Base-by-base conservation (phyloP, 73 alveolate genomes). In the Stentor coeruleus region DNA sequence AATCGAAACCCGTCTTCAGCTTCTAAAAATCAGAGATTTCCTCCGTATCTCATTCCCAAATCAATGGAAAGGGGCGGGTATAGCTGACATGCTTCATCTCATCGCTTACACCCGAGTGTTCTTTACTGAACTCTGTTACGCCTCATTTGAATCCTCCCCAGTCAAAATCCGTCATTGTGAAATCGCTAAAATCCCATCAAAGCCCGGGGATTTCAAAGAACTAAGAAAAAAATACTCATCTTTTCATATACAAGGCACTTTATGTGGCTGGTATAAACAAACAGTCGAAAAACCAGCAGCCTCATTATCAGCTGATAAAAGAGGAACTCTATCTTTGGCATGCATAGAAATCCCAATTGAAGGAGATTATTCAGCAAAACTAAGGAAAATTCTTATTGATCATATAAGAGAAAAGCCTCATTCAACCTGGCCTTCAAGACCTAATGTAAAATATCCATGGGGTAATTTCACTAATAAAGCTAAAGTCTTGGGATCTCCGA, bases 61-160 rank as follows among this genome's bases (percentile, higher is more conserved):
- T 33, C 81, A 30, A 0, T 66, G 49, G 20, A 66, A 14, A 20
- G 49, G 59, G 1, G 38, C 38, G 35, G 81, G 81, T 30, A 36
- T 66, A 30, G 81, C 81, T 66, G 81, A 66, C 35, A 2, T 66
- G 59, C 77, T 66, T 66, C 81, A 66, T 66, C 49, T 66, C n/a
- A 36, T 36, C 20, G 81, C 81, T 66, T 36, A 0, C 35, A 66
- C 81, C 0, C 38, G 35, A 66, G 30, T 30, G 1, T 66, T 28
- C 20, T 66, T 15, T 30, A 36, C 14, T 30, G 59, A 28, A 33
- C n/a, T 30, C 2, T 15, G 20, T 30, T 66, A 33, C 49, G 1
- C 1, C n/a, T 66, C 81, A 66, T 28, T 66, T 66, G 49, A 66
- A 2, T 66, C 81, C 35, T 20, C n/a, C 20, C 20, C 20, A 33